Evolutionary conservation across 192 early-diverging fungal species (phyloP), one percentile per base, ranked within the genome.

Genomic region (Backusella macrospora): DNA sequence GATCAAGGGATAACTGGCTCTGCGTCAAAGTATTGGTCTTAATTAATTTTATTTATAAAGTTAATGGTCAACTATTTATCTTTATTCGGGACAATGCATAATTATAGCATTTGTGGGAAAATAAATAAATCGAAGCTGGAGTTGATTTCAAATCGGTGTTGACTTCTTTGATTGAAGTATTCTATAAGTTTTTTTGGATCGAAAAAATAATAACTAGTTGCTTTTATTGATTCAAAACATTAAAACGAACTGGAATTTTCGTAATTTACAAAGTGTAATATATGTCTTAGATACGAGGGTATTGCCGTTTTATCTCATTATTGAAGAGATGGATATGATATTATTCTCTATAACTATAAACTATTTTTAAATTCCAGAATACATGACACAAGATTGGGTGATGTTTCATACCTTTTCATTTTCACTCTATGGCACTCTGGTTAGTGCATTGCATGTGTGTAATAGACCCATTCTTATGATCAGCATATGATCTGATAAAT

Each of bases 401-500:
- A 52, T 52, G 14, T 65, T 42, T 43, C 76, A 76, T 81, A 85
- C 82, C 86, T 85, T 80, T 47, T 86, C 83, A 16, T 78, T 76
- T 23, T 83, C 72, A 37, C 78, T 79, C 5, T 44, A 63, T 84
- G 79, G 70, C 80, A 75, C 0, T 73, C 72, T 10, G 76, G 71
- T 0, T 79, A 69, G 2, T 75, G 65, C 3, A 83, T 70, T 5
- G 82, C 82, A 3, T 75, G 55, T 3, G 65, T 64, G 1, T 34
- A 76, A 75, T 7, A 78, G 75, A 0, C 80, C 81, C 49, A 80
- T 76, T 12, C 91, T 84, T 67, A 91, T 88, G 1, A 89, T 90
- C 9, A 91, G 81, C 83, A 93, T 82, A 5, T 88, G 83, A 76
- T 95, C 90, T 70, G 93, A 71, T 55, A 93, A 77, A 29, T 88